Evolutionary conservation across 352 stramenopile genomes (phyloP).

Genomic region (Thalassiosira tumida): DNA sequence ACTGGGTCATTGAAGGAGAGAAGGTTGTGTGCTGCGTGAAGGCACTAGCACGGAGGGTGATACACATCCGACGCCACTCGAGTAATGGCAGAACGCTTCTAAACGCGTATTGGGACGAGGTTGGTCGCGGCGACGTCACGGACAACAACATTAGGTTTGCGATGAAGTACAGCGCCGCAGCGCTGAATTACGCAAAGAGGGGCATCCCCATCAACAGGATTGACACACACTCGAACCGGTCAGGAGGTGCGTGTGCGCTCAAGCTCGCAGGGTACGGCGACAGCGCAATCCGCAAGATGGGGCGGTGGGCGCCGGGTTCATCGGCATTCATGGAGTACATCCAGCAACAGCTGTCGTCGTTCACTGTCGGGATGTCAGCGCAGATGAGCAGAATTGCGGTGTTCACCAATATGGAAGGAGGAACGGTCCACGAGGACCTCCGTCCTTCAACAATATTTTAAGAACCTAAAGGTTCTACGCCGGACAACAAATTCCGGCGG

Average conservation of each 20-base stretch:
- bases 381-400: not conserved
- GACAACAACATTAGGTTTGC: not conserved
- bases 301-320: not conserved
- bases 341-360: not conserved
- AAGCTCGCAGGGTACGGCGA: not conserved
- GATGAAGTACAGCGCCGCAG: not conserved
- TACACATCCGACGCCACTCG: not conserved
- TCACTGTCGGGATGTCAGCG: not conserved
- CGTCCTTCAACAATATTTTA: no score
- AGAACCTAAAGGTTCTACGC: no score
- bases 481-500: no score
- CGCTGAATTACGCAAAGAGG: not conserved
- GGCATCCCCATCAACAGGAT: conserved; percentile 1
- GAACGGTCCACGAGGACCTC: not conserved
- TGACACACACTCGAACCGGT: conserved; percentile 18
- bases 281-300: conserved; percentile 24
- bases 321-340: conserved; percentile 5
- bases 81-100: not conserved
- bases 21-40: not conserved
- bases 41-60: not conserved
- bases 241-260: conserved; percentile 6
- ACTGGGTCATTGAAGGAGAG: not conserved
- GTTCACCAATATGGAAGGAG: conserved; percentile 27
- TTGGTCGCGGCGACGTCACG: not conserved
- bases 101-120: conserved; percentile 4